These are phyloP conservation scores for Hordeum vulgare DNA, from an alignment of 176 grass and related monocot genomes.

Conservation along the genomic window MorexV3_pseudomolecules_assembly NC_058520.1:565628218-565628717, in stretches of 20 bases:
- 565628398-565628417: neutral
- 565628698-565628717: no score
- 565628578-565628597: neutral
- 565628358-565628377: neutral
- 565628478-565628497: neutral
- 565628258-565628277: neutral
- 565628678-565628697: no score
- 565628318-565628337: neutral
- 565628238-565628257: neutral
- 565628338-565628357: neutral
- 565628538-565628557: neutral
- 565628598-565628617: neutral
- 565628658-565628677: no score
- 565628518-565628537: neutral
- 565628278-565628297: neutral
- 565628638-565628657: no score
- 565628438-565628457: neutral
- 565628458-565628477: neutral
- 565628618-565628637: neutral
- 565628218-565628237: no score
- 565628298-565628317: neutral
- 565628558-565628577: neutral
- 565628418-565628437: neutral
- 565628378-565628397: neutral
- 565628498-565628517: neutral